Base-by-base conservation (phyloP, 345 rosid genomes). In the Bruguiera sexangula region DNA sequence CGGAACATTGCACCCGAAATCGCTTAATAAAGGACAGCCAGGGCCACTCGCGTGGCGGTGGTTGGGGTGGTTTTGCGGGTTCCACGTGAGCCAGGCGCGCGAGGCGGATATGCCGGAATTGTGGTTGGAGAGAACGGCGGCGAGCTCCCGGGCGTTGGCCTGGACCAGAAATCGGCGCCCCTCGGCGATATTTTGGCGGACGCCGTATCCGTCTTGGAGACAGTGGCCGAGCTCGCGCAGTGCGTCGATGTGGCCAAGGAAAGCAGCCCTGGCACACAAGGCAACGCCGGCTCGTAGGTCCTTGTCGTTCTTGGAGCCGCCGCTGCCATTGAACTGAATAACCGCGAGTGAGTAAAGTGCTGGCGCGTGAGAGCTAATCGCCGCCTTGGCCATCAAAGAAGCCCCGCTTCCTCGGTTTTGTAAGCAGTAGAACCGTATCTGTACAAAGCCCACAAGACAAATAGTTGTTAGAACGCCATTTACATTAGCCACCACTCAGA, bases 211-310 rank as follows among this genome's bases (percentile, higher is more conserved):
- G 54, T 95, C 99, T 58, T 89, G 95, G 4, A 92, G 87, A 67
- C 99, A 95, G 89, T 95, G 99, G 57, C 99, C 96, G 3, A 95
- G 91, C 87, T 95, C 97, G 2, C 99, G 96, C 0, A 87, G 78
- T 8, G 99, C 97, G 37, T 92, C 99, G 52, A 95, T 85, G 74
- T 92, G 96, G 57, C 96, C 97, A 0, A 92, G 74, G 64, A 85
- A 92, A 57, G 99, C 97, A 2, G 99, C 92, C 59, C 99, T 87
- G 0, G 97, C 96, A 46, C 97, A 92, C 5, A 95, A 66, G 52
- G 97, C 97, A 3, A 89, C 97, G 32, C 99, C 97, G 21, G 96
- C 97, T 18, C 96, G 77, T 2, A 95, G 86, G 77, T 95, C 96
- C 67, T 95, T 95, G 31, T 92, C 97, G 76, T 82, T 92, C 76